Percentiles rank a stretch among this genome's conserved stretches.
These are phyloP conservation scores for Murraya koenigii DNA, from an alignment of 345 rosid genomes.

Conservation along the genomic window DNA sequence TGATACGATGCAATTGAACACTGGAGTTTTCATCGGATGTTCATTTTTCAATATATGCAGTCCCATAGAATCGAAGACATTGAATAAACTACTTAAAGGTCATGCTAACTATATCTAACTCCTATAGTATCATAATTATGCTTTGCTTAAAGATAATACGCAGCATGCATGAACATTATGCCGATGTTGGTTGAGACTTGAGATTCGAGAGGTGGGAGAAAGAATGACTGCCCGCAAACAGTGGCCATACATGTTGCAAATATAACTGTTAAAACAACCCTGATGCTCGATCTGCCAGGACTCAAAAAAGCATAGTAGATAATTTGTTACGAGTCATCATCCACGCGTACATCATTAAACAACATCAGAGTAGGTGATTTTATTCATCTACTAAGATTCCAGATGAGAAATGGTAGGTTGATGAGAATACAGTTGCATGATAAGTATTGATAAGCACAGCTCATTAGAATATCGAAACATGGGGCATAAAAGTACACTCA, in stretches of 20 bases:
- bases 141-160: not conserved
- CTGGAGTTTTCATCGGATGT: not conserved
- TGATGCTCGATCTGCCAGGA: not conserved
- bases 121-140: not conserved
- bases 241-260: not conserved
- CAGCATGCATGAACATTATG: not conserved
- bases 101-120: not conserved
- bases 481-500: not conserved
- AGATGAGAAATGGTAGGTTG: not conserved
- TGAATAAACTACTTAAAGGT: not conserved
- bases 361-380: not conserved
- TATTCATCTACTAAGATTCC: not conserved
- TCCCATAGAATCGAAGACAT: not conserved
- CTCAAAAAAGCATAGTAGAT: not conserved
- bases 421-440: constrained; percentile 4
- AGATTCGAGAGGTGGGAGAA: not conserved
- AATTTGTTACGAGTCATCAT: not conserved
- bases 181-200: not conserved
- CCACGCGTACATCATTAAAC: not conserved
- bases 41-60: not conserved
- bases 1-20: not conserved
- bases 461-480: not conserved
- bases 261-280: not conserved
- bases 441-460: not conserved
- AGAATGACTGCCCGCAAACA: not conserved